Evolutionary conservation across 2,329 filamentous ascomycete species (phyloP).

Genomic region (Aspergillus candidus): DNA sequence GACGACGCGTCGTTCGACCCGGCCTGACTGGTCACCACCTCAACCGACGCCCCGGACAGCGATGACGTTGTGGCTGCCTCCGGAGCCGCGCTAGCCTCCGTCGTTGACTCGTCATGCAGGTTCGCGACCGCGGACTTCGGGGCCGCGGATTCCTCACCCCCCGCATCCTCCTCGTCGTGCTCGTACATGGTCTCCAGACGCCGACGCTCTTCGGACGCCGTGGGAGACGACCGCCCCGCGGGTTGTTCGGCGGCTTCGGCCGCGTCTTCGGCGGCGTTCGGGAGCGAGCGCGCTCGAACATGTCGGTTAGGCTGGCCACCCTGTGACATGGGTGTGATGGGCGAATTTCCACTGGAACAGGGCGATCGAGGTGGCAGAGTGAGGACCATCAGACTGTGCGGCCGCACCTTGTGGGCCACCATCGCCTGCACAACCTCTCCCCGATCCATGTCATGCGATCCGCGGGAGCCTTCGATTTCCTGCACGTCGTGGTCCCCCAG

Average conservation of each 20-base stretch:
- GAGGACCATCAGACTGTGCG: slow-evolving; percentile 39
- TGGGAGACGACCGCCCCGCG: slow-evolving; percentile 18
- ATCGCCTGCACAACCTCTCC: slow-evolving; percentile 36
- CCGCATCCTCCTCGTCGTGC: slow-evolving; percentile 22
- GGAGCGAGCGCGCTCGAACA: slow-evolving; percentile 46
- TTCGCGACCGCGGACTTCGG: not conserved
- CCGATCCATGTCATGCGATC: slow-evolving; percentile 58
- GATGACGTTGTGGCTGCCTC: slow-evolving; percentile 16
- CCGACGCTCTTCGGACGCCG: slow-evolving; percentile 22
- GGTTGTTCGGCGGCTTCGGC: slow-evolving; percentile 9
- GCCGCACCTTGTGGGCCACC: slow-evolving; percentile 38
- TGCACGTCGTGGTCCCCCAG: slow-evolving; percentile 40
- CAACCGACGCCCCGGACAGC: slow-evolving; percentile 13
- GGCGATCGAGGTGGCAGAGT: slow-evolving; percentile 26
- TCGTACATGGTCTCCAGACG: slow-evolving; percentile 36
- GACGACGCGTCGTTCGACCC: slow-evolving; percentile 17
- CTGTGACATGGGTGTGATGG: slow-evolving; percentile 20
- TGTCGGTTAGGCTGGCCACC: slow-evolving; percentile 24
- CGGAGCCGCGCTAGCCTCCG: slow-evolving; percentile 7
- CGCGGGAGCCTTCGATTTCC: slow-evolving; percentile 73
- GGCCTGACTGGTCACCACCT: slow-evolving; percentile 15
- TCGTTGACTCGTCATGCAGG: not conserved
- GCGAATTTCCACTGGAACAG: slow-evolving; percentile 20
- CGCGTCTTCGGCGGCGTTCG: slow-evolving; percentile 29
- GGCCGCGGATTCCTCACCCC: not conserved